phyloP scores from a whole-genome alignment of 345 rosid genomes.

The Linum lewisii region DNA sequence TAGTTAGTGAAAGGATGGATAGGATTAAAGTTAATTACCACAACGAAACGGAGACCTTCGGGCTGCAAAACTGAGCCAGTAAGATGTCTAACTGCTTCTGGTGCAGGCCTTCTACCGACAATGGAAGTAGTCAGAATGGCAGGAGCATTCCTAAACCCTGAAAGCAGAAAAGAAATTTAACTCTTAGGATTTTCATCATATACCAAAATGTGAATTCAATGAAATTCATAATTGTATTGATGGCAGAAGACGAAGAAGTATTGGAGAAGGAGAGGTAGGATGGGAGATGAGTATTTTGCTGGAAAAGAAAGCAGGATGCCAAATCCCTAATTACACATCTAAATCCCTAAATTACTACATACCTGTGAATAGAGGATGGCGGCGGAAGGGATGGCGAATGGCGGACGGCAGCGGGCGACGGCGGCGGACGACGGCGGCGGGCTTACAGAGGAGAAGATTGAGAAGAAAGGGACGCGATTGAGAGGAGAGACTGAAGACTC shows the following conservation, averaged over 20 bases:
- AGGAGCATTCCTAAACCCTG: background rate
- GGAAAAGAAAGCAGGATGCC: background rate
- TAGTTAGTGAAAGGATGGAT: background rate
- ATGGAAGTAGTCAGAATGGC: background rate
- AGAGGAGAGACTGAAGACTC: no score
- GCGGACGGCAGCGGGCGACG: no score
- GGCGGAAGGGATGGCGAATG: no score
- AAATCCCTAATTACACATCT: no score
- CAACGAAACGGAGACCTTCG: slow-evolving; percentile 79
- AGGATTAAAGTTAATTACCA: slow-evolving; percentile 36
- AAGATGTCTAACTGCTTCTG: slow-evolving; percentile 55
- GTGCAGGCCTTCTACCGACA: background rate
- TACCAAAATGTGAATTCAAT: background rate
- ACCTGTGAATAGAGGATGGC: no score
- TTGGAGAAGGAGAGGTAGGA: background rate
- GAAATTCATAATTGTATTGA: background rate
- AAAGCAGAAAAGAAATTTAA: no score
- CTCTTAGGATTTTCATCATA: background rate
- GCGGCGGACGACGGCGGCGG: no score
- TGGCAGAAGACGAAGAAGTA: background rate
- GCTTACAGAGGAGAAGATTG: no score
- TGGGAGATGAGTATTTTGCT: background rate
- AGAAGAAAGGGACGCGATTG: no score
- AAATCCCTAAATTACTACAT: no score
- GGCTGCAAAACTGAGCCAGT: slow-evolving; percentile 53